Conservation (phyloP, 2,329 filamentous ascomycete genomes). For the Ascochyta koolunga region DNA sequence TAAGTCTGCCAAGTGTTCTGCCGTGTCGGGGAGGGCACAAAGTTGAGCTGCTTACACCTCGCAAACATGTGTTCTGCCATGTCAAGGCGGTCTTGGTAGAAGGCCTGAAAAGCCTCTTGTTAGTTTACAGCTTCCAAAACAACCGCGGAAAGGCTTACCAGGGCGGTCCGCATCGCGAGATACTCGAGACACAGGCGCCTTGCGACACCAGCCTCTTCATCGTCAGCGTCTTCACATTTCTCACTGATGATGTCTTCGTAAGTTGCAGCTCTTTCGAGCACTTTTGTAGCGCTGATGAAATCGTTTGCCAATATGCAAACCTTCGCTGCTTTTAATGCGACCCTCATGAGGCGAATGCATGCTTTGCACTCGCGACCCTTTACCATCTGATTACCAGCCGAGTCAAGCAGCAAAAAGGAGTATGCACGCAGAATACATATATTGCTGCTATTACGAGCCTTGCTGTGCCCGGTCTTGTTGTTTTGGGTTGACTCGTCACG, state of each 20-base stretch:
- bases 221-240: slow-evolving; percentile 19
- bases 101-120: slow-evolving; percentile 60
- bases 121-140: not conserved
- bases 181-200: slow-evolving; percentile 65
- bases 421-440: slow-evolving; percentile 57
- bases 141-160: slow-evolving; percentile 58
- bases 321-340: slow-evolving; percentile 70
- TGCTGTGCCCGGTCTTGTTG: slow-evolving; percentile 43
- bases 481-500: slow-evolving; percentile 23
- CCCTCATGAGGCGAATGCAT: slow-evolving; percentile 64
- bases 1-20: slow-evolving; percentile 69
- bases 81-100: slow-evolving; percentile 74
- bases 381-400: slow-evolving; percentile 27
- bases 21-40: slow-evolving; percentile 55
- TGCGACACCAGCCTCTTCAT: slow-evolving; percentile 38
- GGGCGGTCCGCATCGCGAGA: slow-evolving; percentile 66
- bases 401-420: slow-evolving; percentile 71
- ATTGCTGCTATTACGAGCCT: slow-evolving; percentile 22
- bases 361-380: slow-evolving; percentile 34
- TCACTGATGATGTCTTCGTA: slow-evolving; percentile 47
- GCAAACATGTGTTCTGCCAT: slow-evolving; percentile 79
- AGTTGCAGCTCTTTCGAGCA: slow-evolving; percentile 68
- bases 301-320: slow-evolving; percentile 67
- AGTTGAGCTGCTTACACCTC: slow-evolving; percentile 57
- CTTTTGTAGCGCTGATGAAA: slow-evolving; percentile 62